phyloP scores from a whole-genome alignment of 257 asterid genomes.

The Nicotiana benthamiana region DNA sequence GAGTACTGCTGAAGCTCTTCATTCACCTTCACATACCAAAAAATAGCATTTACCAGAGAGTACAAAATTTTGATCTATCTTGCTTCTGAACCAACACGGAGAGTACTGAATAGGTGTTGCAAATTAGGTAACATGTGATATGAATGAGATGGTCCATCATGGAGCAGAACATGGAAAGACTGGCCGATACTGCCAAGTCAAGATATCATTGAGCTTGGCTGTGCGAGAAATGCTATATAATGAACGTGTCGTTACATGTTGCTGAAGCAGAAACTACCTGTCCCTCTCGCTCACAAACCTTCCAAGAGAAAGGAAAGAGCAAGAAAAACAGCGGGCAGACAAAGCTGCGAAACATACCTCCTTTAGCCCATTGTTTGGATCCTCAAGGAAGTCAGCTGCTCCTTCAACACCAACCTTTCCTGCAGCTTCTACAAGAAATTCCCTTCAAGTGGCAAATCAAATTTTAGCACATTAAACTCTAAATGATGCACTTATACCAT shows the following conservation, averaged over 20 bases:
- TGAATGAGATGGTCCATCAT: background rate
- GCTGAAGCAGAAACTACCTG: background rate
- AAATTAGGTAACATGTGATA: background rate
- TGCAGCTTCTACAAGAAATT: conserved; percentile 63
- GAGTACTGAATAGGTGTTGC: too few relatives aligned
- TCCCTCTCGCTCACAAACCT: background rate
- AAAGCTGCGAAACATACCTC: conserved; percentile 43
- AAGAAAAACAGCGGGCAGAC: background rate
- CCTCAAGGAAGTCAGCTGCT: conserved; percentile 78
- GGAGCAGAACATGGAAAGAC: background rate
- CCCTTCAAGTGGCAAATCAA: conserved; percentile 36
- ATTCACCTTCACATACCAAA: conserved; percentile 33
- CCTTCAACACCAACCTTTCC: conserved; percentile 80
- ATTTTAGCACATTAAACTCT: background rate
- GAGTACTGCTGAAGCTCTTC: conserved; percentile 51
- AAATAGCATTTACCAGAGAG: background rate
- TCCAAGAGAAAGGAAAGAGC: background rate
- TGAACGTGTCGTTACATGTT: background rate
- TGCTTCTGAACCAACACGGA: background rate
- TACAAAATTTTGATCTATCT: background rate
- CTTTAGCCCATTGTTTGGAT: conserved; percentile 73
- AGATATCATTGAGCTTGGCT: background rate
- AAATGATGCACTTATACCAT: background rate
- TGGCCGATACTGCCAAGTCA: background rate
- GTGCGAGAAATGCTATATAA: background rate